A percentile compares a stretch with the other conserved stretches of the same genome.
phyloP scores from a whole-genome alignment of 805 yeast species.

The Lipomyces spencermartinsiae region DNA sequence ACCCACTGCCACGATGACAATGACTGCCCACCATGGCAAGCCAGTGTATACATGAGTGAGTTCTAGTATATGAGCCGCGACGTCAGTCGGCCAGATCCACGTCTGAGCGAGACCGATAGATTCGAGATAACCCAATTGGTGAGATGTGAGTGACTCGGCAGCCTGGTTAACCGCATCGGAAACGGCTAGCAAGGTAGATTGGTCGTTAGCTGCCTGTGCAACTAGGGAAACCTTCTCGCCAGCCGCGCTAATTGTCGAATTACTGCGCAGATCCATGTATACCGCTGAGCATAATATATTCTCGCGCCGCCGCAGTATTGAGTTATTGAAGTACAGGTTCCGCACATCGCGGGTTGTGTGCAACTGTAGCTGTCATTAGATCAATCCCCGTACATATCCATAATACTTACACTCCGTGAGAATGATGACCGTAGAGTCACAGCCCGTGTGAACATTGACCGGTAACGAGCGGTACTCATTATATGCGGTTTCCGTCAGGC shows the following conservation, averaged over 20 bases:
- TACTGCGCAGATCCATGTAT: not conserved
- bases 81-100: slow-evolving; percentile 85
- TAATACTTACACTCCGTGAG: slow-evolving; percentile 1
- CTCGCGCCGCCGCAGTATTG: not conserved
- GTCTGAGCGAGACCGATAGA: slow-evolving; percentile 87
- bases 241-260: not conserved
- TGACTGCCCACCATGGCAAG: slow-evolving; percentile 97
- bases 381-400: not conserved
- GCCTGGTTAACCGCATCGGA: not conserved
- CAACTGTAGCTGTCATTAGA: not conserved
- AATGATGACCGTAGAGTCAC: not conserved
- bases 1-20: slow-evolving; percentile 72
- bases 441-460: not conserved
- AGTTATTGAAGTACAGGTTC: not conserved
- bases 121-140: slow-evolving; percentile 83
- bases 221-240: not conserved
- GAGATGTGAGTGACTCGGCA: slow-evolving; percentile 37
- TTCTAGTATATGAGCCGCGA: slow-evolving; percentile 80
- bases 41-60: slow-evolving; percentile 83
- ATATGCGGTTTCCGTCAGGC: not conserved
- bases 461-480: not conserved
- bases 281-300: not conserved
- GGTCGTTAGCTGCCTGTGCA: not conserved
- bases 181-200: slow-evolving; percentile 2
- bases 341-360: not conserved